Conservation (phyloP, 345 rosid genomes). For the Populus davidiana region DNA sequence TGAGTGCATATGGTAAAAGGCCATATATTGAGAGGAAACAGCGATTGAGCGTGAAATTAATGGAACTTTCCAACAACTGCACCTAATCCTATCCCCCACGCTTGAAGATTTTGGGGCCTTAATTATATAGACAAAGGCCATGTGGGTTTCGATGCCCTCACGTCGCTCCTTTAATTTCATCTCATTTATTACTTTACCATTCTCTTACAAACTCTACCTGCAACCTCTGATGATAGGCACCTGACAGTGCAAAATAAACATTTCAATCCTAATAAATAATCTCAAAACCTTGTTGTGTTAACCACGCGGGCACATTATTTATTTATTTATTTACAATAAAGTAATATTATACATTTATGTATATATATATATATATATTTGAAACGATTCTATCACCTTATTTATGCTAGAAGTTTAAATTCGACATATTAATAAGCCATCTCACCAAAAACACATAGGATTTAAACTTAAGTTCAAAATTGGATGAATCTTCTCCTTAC, state of each 20-base stretch:
- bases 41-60: slow-evolving; percentile 2
- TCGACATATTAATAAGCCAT: too few relatives aligned
- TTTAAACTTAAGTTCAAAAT: too few relatives aligned
- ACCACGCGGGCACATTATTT: neutral
- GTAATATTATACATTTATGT: neutral
- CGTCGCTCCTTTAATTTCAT: neutral
- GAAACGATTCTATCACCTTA: too few relatives aligned
- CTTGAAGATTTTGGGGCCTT: slow-evolving; percentile 21
- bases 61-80: slow-evolving; percentile 34
- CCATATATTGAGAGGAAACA: too few relatives aligned
- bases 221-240: neutral
- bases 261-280: neutral
- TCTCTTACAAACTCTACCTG: neutral
- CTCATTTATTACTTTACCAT: neutral
- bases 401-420: too few relatives aligned
- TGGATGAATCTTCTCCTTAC: too few relatives aligned
- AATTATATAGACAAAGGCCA: slow-evolving; percentile 16
- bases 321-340: neutral
- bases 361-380: too few relatives aligned
- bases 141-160: slow-evolving; percentile 27
- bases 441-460: too few relatives aligned
- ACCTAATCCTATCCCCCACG: slow-evolving; percentile 35
- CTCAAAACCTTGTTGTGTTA: neutral
- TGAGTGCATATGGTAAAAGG: too few relatives aligned
- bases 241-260: neutral